Base-by-base conservation (phyloP, 495 filamentous ascomycete species). In the Cladorrhinum samala region DNA sequence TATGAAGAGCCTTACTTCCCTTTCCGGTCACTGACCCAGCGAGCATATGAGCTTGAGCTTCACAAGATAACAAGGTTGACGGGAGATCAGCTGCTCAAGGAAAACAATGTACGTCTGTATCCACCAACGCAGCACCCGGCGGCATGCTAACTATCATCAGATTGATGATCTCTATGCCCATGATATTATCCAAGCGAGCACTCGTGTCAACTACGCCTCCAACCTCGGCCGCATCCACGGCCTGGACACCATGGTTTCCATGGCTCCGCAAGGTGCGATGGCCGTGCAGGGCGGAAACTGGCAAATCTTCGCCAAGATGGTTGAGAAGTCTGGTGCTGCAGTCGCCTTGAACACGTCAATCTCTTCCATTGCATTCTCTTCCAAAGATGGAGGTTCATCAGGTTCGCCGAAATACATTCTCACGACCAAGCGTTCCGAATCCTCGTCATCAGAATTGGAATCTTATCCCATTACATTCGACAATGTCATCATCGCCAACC, bases 201-300 rank as follows among this genome's bases (percentile, higher is more conserved):
- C 93, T 1, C 77, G 93, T 4, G 93, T 97, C 40, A 99, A 99
- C 64, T 97, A 97, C 71, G 93, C 86, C 0, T 88, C 92, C 56
- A 96, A 99, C 54, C 64, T 98, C 6, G 75, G 70, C 2, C 66
- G 83, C 41, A 93, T 97, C 25, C 92, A 99, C 61, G 94, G 89
- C 2, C 67, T 99, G 9, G 89, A 92, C 57, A 83, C 91, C 0
- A 92, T 96, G 86, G 93, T 76, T 39, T 68, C 73, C 2, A 89
- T 97, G 88, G 88, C 91, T 1, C 84, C 90, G 0, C 86, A 93
- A 46, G 89, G 89, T 4, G 88, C 91, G 0, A 81, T 91, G 59
- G 69, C 84, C 4, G 78, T 98, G 6, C 69, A 81, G 7, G 91
- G 91, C 2, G 93, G 93, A 2, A 99, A 99, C 61, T 99, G 91